Conservation (phyloP, 1,139 yeast species). For the Geotrichum europaeum region DNA sequence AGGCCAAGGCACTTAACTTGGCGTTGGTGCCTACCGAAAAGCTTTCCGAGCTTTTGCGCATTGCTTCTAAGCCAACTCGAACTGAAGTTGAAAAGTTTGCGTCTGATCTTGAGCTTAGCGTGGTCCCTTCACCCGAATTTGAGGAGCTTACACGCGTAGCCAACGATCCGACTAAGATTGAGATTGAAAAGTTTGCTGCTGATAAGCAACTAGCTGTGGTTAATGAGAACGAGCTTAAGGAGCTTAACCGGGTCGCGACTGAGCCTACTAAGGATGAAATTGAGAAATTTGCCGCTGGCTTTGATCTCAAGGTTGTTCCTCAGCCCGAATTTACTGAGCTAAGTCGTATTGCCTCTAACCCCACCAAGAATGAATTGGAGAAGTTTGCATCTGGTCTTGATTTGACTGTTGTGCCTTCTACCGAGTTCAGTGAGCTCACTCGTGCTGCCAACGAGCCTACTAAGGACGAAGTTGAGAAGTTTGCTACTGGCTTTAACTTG, state of each 20-base stretch:
- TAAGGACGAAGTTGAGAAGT: slow-evolving; percentile 15
- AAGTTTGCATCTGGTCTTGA: slow-evolving; percentile 36
- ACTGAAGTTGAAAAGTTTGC: slow-evolving; percentile 18
- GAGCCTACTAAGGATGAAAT: slow-evolving; percentile 26
- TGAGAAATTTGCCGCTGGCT: slow-evolving; percentile 27
- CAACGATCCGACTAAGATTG: slow-evolving; percentile 17
- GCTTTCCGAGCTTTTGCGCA: slow-evolving; percentile 27
- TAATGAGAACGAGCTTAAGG: slow-evolving; percentile 26
- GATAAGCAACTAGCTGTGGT: slow-evolving; percentile 33
- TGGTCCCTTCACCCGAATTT: slow-evolving; percentile 38
- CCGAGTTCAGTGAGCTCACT: slow-evolving; percentile 17
- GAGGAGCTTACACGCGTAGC: slow-evolving; percentile 19
- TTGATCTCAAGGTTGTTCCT: slow-evolving; percentile 32
- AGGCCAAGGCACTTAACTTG: slow-evolving; percentile 11
- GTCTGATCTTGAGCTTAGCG: slow-evolving; percentile 24
- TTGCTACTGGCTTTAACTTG: too few species aligned
- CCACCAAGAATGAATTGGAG: slow-evolving; percentile 20
- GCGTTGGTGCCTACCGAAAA: slow-evolving; percentile 37
- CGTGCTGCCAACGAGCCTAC: slow-evolving; percentile 15
- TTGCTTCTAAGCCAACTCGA: slow-evolving; percentile 20
- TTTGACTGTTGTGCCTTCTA: slow-evolving; percentile 23
- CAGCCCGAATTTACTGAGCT: slow-evolving; percentile 19
- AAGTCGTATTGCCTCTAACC: slow-evolving; percentile 29
- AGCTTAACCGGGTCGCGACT: slow-evolving; percentile 33
- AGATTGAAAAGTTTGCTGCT: slow-evolving; percentile 38